Base-by-base conservation (phyloP, 306 rosid genomes). In the Castanospermum australe region DNA sequence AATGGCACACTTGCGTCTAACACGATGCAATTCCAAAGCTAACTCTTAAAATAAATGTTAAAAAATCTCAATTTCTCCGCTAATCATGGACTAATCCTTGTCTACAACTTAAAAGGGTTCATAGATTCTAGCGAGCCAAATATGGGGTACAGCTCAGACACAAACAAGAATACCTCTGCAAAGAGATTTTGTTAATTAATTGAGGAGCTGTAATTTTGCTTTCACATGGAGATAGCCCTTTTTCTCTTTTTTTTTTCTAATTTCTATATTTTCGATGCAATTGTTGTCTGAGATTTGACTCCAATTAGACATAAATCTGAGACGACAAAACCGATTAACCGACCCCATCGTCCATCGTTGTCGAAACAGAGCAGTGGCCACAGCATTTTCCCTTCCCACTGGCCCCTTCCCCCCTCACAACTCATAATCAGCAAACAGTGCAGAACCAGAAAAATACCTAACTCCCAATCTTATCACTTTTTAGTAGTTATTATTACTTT, bases 391-490 rank as follows among this genome's bases (percentile, higher is more conserved):
- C 62, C 38, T 82, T 35, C 22, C 6, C 81, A 86, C 55, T 76
- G 87, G 85, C 72, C 85, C 87, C 51, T 57, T 74, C 13, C 57
- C 30, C 79, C 36, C 41, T 65, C 73, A 73, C 60, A 60, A 80
- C 57, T 69, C 75, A 72, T 48, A 73, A 68, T 84, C 68, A 67
- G 15, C 67, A 59, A 51, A 84, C 78, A 81, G 90, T 86, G 80
- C 45, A 22, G 71, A 87, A 87, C 87, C 83, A 84, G 81, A 86
- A 89, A 68, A 91, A 82, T 88, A 93, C 97, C 96, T 67, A 89
- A 86, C 94, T 88, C 90, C 48, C 79, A 65, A 75, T 89, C 96
- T 79, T 77, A 86, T 88, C 89, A 64, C 87, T 71, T 83, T 82
- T 84, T 77, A 88, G 84, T 88, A 83, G 88, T 91, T 88, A 83